Percentiles rank a stretch among this genome's conserved stretches.
Evolutionary conservation across 1,139 yeast genomes (phyloP).

Genomic region (Geotrichum armillariae): DNA sequence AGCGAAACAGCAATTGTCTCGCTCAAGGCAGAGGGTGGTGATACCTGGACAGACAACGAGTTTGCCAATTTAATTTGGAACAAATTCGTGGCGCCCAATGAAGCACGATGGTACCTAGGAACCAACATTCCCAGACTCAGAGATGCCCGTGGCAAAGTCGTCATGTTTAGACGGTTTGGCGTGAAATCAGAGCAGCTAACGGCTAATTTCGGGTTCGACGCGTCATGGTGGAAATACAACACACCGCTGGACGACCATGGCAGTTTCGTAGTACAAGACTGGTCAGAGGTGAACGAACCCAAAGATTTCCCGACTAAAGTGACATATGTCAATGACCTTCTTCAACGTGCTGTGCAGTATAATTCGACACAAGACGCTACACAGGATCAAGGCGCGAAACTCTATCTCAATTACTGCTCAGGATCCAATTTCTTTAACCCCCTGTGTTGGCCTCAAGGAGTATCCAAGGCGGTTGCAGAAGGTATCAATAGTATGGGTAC

Average conservation of each 20-base stretch:
- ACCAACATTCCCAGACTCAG: slow-evolving; percentile 58
- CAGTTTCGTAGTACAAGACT: slow-evolving; percentile 67
- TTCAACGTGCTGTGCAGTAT: slow-evolving; percentile 55
- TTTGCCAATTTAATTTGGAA: slow-evolving; percentile 67
- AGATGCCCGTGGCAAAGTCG: slow-evolving; percentile 65
- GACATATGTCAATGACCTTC: slow-evolving; percentile 55
- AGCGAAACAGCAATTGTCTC: slow-evolving; percentile 69
- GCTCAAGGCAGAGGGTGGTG: slow-evolving; percentile 73
- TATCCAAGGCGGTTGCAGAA: slow-evolving; percentile 52
- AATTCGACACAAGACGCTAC: slow-evolving; percentile 35
- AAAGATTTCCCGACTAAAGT: slow-evolving; percentile 61
- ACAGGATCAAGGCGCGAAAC: slow-evolving; percentile 47
- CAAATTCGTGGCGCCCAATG: slow-evolving; percentile 50
- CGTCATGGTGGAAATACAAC: slow-evolving; percentile 67
- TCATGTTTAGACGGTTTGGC: slow-evolving; percentile 72
- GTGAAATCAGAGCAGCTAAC: slow-evolving; percentile 49
- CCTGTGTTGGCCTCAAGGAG: slow-evolving; percentile 72
- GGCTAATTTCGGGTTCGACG: slow-evolving; percentile 60
- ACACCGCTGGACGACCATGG: slow-evolving; percentile 68
- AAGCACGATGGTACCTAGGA: slow-evolving; percentile 62
- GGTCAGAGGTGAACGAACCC: slow-evolving; percentile 58
- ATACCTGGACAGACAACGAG: slow-evolving; percentile 64
- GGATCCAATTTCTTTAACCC: slow-evolving; percentile 73
- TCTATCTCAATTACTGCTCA: slow-evolving; percentile 71
- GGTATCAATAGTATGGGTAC: slow-evolving; percentile 53